phyloP scores from a whole-genome alignment of 176 grass and related monocot genomes.

The Thinopyrum elongatum region DNA sequence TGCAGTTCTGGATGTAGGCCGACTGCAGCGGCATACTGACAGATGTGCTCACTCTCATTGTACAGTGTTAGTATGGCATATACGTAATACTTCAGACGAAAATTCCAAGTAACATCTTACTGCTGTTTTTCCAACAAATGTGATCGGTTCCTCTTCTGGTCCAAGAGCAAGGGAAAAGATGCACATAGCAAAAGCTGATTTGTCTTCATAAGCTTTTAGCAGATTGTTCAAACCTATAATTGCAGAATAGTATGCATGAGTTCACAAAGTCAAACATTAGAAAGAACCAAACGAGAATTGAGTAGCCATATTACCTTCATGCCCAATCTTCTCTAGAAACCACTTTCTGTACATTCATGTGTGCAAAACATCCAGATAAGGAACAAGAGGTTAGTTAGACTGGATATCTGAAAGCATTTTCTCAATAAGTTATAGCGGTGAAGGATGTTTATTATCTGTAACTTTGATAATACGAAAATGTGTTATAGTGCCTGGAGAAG shows the following conservation, averaged over 20 bases:
- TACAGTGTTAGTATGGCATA: background rate
- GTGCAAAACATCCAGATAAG: conserved; percentile 18
- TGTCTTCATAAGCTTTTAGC: conserved; percentile 91
- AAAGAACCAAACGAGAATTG: background rate
- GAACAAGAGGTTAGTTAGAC: conserved; percentile 38
- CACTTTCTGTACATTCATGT: conserved; percentile 78
- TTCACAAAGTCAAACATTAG: conserved; percentile 9
- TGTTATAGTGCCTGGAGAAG: background rate
- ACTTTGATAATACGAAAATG: background rate
- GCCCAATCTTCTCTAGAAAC: conserved; percentile 92
- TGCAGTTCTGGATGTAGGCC: background rate
- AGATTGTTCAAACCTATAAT: conserved; percentile 87
- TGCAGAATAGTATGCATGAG: conserved; percentile 24
- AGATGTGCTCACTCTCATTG: background rate
- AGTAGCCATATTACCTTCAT: conserved; percentile 61
- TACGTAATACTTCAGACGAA: background rate
- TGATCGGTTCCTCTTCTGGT: conserved; percentile 73
- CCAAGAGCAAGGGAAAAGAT: conserved; percentile 97
- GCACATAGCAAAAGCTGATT: conserved; percentile 97
- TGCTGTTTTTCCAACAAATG: conserved; percentile 82
- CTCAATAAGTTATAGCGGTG: conserved; percentile 1
- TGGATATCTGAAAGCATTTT: background rate
- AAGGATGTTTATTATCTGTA: conserved; percentile 18
- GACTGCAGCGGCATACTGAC: background rate
- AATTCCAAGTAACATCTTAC: conserved; percentile 40